These are phyloP conservation scores for Ramaria sp. DNA, from an alignment of 768 basidiomycete genomes.

Conservation along the genomic window DNA sequence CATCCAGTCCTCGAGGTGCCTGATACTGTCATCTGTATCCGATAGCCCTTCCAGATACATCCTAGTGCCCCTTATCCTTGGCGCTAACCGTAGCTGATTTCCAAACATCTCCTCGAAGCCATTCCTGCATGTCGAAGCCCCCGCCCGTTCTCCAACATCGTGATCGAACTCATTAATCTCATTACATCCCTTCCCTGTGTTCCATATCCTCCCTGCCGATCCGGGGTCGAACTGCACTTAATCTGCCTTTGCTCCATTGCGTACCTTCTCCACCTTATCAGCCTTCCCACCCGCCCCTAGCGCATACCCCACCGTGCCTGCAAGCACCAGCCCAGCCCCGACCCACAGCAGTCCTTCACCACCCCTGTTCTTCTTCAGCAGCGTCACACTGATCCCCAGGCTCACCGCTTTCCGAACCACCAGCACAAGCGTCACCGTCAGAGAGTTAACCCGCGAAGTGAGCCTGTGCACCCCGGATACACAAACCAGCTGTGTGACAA, in stretches of 20 bases:
- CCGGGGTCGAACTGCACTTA: not conserved
- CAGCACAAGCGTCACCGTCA: conserved; percentile 71
- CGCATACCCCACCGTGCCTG: conserved; percentile 65
- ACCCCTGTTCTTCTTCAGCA: conserved; percentile 31
- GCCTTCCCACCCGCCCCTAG: conserved; percentile 21
- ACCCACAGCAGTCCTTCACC: conserved; percentile 45
- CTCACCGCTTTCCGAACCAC: conserved; percentile 77
- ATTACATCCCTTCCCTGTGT: too few species aligned
- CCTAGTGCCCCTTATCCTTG: too few species aligned
- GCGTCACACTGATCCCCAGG: conserved; percentile 53
- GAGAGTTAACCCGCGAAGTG: conserved; percentile 61
- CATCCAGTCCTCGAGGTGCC: not conserved
- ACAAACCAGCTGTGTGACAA: conserved; percentile 76
- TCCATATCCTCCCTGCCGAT: too few species aligned
- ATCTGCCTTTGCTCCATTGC: not conserved
- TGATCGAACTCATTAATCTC: too few species aligned
- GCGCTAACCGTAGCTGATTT: too few species aligned
- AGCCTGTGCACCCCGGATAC: conserved; percentile 81
- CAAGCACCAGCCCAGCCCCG: conserved; percentile 57
- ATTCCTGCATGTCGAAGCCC: too few species aligned
- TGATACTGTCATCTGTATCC: not conserved
- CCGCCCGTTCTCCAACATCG: too few species aligned
- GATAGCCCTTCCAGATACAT: too few species aligned
- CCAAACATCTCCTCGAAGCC: too few species aligned
- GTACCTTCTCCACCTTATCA: conserved; percentile 14